These are phyloP conservation scores for Begonia peltatifolia DNA, from an alignment of 306 rosid genomes.

Conservation along the genomic window DNA sequence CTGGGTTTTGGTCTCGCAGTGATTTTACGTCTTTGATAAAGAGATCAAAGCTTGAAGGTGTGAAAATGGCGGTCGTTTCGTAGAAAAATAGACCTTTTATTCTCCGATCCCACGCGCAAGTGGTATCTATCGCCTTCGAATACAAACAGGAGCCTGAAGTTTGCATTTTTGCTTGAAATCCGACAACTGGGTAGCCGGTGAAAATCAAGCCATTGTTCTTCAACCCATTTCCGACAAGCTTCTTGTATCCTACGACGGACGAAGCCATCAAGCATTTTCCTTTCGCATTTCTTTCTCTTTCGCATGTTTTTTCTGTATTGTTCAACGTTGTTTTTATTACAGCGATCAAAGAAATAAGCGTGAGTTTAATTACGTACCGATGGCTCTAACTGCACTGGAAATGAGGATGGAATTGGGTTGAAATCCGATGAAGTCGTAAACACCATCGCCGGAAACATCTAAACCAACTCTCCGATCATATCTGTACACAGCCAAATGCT, in stretches of 20 bases:
- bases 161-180: slow-evolving; percentile 54
- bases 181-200: slow-evolving; percentile 63
- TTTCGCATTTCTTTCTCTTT: slow-evolving; percentile 13
- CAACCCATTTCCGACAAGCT: slow-evolving; percentile 44
- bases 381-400: slow-evolving; percentile 34
- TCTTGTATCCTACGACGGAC: slow-evolving; percentile 27
- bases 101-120: slow-evolving; percentile 84
- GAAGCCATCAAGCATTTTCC: slow-evolving; percentile 53
- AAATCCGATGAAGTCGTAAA: slow-evolving; percentile 55
- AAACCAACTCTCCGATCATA: slow-evolving; percentile 47
- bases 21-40: slow-evolving; percentile 41
- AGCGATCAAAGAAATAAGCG: no score
- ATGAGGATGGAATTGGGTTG: slow-evolving; percentile 31
- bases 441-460: slow-evolving; percentile 32
- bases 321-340: no score
- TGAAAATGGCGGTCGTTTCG: slow-evolving; percentile 54
- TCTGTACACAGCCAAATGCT: slow-evolving; percentile 41
- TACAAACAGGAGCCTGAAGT: slow-evolving; percentile 67
- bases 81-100: slow-evolving; percentile 55
- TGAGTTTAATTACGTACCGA: slow-evolving; percentile 22
- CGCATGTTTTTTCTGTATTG: slow-evolving; percentile 35
- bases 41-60: slow-evolving; percentile 22
- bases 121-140: slow-evolving; percentile 16
- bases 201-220: slow-evolving; percentile 36
- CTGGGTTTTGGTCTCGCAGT: slow-evolving; percentile 34